These are phyloP conservation scores for bread wheat (Triticum aestivum) DNA, from an alignment of 176 grass and related monocot genomes.

Conservation along the genomic window DNA sequence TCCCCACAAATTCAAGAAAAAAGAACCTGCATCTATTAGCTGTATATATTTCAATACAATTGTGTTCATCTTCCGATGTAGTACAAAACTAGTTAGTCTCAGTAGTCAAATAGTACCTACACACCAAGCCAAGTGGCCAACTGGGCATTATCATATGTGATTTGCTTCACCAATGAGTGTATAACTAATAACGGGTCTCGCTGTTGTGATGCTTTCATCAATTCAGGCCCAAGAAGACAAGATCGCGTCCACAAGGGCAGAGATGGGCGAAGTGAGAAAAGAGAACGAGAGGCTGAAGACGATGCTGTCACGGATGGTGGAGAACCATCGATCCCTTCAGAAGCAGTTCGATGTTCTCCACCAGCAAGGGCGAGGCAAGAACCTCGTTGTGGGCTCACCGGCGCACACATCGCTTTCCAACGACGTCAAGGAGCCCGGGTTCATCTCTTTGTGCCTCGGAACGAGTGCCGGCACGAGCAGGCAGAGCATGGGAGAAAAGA, in stretches of 20 bases:
- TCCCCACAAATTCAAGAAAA: no score
- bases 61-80: no score
- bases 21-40: no score
- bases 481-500: conserved; percentile 42
- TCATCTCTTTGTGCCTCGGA: conserved; percentile 59
- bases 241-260: conserved; percentile 56
- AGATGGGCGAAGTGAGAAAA: conserved; percentile 77
- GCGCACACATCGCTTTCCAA: not conserved
- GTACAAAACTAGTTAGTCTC: no score
- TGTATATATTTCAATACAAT: no score
- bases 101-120: no score
- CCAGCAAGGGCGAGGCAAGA: conserved; percentile 28
- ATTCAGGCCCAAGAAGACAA: conserved; percentile 42
- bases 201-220: not conserved
- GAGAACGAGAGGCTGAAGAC: conserved; percentile 81
- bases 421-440: not conserved
- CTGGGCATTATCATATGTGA: conserved; percentile 43
- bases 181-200: not conserved
- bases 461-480: conserved; percentile 30
- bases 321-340: conserved; percentile 68
- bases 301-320: conserved; percentile 42
- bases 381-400: not conserved
- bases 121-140: not conserved
- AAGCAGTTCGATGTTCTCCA: conserved; percentile 47
- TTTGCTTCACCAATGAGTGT: not conserved